Conservation (phyloP, 495 filamentous ascomycete genomes). For the Tuber calosporum region DNA sequence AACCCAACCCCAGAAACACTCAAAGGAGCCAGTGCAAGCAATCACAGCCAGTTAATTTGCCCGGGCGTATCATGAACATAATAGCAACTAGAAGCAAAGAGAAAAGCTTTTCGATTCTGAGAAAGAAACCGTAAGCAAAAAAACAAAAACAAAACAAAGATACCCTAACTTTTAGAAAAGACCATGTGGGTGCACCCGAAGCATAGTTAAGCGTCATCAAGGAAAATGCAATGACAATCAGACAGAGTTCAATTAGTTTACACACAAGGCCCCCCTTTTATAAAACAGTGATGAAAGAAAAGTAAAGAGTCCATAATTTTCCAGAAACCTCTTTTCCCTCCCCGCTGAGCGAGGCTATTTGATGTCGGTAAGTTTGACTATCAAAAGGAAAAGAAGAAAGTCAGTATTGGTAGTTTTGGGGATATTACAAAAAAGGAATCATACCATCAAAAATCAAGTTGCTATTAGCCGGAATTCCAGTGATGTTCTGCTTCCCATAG, state of each 20-base stretch:
- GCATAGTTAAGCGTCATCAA: neutral
- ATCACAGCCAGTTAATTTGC: neutral
- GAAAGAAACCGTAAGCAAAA: neutral
- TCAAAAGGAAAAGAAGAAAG: neutral
- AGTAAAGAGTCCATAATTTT: neutral
- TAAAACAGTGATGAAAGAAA: neutral
- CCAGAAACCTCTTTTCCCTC: neutral
- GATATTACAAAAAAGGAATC: constrained; percentile 47
- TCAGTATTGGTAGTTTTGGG: neutral
- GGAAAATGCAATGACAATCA: neutral
- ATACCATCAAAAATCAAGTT: constrained; percentile 90
- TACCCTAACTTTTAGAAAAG: neutral
- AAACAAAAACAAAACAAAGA: neutral
- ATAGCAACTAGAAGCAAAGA: neutral
- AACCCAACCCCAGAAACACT: neutral
- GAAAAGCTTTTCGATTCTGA: neutral
- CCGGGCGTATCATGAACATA: neutral
- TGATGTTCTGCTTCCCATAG: constrained; percentile 71
- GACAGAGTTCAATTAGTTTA: neutral
- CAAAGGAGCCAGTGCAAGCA: neutral
- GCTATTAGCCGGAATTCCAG: constrained; percentile 84
- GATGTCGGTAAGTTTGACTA: constrained; percentile 40
- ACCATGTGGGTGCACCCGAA: neutral
- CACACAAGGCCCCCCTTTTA: neutral
- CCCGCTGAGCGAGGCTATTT: constrained; percentile 20